Evolutionary conservation across 352 stramenopile species (phyloP), one percentile per base, ranked within the genome.

Genomic region (Globisporangium orthogonon): DNA sequence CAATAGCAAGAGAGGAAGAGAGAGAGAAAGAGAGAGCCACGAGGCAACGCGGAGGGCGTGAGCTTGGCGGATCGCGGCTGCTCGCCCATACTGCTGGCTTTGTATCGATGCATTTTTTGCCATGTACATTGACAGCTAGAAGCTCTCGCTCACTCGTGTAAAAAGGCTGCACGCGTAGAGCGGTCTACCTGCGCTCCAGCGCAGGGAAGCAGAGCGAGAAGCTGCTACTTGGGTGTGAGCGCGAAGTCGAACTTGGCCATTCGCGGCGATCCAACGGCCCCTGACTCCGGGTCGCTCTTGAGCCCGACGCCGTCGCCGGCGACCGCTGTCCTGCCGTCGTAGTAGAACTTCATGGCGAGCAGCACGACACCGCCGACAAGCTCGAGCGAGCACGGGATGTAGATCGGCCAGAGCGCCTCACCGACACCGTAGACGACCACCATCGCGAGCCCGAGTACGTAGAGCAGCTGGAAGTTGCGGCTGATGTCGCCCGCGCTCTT

Each of bases 391-490:
- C 60, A 70, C 49, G 72, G 72, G 46, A 81, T 69, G 54, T 69
- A 81, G 49, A 81, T 76, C 29, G 72, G 69, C 61, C 64, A 81
- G n/a, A 81, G 64, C 17, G 44, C 52, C 33, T 78, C 63, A 50
- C 69, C 72, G 46, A 74, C 46, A 29, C 66, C 69, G 52, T 81
- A 81, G 15, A 74, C 51, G 28, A 74, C 39, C 7, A 76, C 62
- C 53, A 78, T 52, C 18, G 55, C 43, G 39, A 77, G 63, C 3
- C 69, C 71, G 18, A 63, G 28, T 28, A 74, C 60, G 60, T 78
- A 80, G 40, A 77, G 63, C 15, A 60, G 43, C 17, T 74, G 60
- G 56, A 80, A 80, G 40, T 64, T 70, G 52, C 61, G 62, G 48
- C 71, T 80, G 54, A 77, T 66, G 56, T 76, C 71, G 37, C 54